Percentiles rank a stretch among this genome's conserved stretches.
Conservation (phyloP, 1,284 basidiomycete genomes). For the Ganoderma sp. region DNA sequence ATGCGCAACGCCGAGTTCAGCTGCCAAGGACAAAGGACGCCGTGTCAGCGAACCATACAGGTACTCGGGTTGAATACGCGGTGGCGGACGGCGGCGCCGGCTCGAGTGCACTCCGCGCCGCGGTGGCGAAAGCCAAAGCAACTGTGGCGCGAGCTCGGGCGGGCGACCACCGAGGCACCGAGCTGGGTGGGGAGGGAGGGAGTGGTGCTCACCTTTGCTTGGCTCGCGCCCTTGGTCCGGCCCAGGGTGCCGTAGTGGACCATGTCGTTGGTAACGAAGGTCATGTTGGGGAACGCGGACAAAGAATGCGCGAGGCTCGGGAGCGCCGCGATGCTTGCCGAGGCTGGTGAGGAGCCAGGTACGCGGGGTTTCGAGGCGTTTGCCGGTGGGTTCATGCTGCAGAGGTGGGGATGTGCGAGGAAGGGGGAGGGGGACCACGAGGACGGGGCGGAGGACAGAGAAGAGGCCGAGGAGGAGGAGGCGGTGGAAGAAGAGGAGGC, state of each 20-base stretch:
- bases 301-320: slow-evolving; percentile 44
- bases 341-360: slow-evolving; percentile 7
- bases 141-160: slow-evolving; percentile 7
- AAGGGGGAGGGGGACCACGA: slow-evolving; percentile 23
- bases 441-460: slow-evolving; percentile 27
- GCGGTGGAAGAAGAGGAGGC: slow-evolving; percentile 26
- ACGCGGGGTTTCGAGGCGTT: slow-evolving; percentile 13
- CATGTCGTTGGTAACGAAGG: slow-evolving; percentile 42
- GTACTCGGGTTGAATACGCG: background rate
- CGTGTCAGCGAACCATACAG: background rate
- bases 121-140: slow-evolving; percentile 1
- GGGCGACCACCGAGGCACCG: background rate
- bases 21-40: slow-evolving; percentile 22
- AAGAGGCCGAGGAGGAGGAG: slow-evolving; percentile 25
- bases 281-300: slow-evolving; percentile 42
- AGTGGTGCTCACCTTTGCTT: slow-evolving; percentile 38
- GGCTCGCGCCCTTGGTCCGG: slow-evolving; percentile 38
- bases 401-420: slow-evolving; percentile 23
- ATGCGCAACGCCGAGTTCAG: slow-evolving; percentile 38
- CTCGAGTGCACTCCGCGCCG: background rate
- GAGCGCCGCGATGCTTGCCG: slow-evolving; percentile 37
- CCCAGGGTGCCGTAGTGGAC: slow-evolving; percentile 40
- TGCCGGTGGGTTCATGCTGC: slow-evolving; percentile 6
- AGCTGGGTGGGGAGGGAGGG: background rate
- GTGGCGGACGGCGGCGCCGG: slow-evolving; percentile 9